Conservation (phyloP, 2,329 filamentous ascomycete genomes). For the Coniella vitis region DNA sequence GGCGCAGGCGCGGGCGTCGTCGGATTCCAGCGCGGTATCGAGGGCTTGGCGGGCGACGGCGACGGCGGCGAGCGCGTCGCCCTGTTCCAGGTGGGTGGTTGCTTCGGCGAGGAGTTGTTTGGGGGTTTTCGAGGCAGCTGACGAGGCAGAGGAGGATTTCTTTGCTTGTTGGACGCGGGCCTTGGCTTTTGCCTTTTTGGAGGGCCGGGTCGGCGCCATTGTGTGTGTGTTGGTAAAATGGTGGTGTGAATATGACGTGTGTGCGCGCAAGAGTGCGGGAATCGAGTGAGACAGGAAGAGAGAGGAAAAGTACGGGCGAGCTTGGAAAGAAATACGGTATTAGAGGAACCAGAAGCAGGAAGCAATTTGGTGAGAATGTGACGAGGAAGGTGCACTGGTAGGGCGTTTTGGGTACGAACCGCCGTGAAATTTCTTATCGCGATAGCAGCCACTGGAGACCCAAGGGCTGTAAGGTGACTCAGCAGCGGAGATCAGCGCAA, state of each 20-base stretch:
- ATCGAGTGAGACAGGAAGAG: not conserved
- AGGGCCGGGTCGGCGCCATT: constrained; percentile 19
- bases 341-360: not conserved
- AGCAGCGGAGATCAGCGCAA: too few relatives aligned
- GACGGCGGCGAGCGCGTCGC: constrained; percentile 25
- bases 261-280: too few relatives aligned
- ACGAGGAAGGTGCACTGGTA: too few relatives aligned
- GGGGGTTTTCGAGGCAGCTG: constrained; percentile 9
- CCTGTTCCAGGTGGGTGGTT: constrained; percentile 27
- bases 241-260: too few relatives aligned
- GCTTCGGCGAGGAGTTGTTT: constrained; percentile 26
- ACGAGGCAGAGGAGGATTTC: constrained; percentile 4
- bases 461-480: too few relatives aligned
- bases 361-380: too few relatives aligned
- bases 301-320: not conserved
- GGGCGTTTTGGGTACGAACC: not conserved
- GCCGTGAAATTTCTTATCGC: constrained; percentile 9
- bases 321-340: not conserved
- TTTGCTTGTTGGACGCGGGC: constrained; percentile 8
- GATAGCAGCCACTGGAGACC: not conserved
- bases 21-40: constrained; percentile 34
- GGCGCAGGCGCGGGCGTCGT: constrained; percentile 43
- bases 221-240: too few relatives aligned
- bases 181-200: constrained; percentile 17
- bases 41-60: constrained; percentile 35